Evolutionary conservation across 495 filamentous ascomycete species (phyloP).

Genomic region (Monascus purpureus): DNA sequence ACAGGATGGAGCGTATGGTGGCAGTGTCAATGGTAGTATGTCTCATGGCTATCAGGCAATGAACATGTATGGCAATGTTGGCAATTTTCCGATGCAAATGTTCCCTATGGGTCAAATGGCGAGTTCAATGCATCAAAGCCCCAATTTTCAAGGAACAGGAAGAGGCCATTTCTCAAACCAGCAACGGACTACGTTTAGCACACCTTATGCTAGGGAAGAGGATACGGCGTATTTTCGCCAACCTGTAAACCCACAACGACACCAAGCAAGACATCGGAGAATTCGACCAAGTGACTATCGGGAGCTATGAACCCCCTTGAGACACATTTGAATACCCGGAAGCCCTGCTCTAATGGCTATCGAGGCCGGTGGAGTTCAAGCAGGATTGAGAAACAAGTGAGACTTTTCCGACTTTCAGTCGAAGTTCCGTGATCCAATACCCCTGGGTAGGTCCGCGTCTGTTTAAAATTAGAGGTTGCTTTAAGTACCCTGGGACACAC

Average conservation of each 20-base stretch:
- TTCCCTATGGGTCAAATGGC: slow-evolving; percentile 22
- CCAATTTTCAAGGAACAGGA: slow-evolving; percentile 17
- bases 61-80: slow-evolving; percentile 26
- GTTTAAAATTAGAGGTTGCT: too few relatives aligned
- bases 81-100: slow-evolving; percentile 26
- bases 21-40: slow-evolving; percentile 19
- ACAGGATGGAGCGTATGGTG: slow-evolving; percentile 35
- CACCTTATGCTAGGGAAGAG: slow-evolving; percentile 54
- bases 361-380: too few relatives aligned
- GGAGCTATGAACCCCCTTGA: slow-evolving; percentile 52
- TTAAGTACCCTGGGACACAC: too few relatives aligned
- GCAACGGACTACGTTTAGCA: slow-evolving; percentile 52
- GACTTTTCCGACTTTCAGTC: too few relatives aligned
- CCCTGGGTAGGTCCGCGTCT: too few relatives aligned
- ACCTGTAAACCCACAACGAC: slow-evolving; percentile 88
- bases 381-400: too few relatives aligned
- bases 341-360: too few relatives aligned
- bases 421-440: too few relatives aligned
- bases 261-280: slow-evolving; percentile 62
- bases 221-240: slow-evolving; percentile 92
- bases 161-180: slow-evolving; percentile 51
- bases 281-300: slow-evolving; percentile 79
- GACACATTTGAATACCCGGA: too few relatives aligned
- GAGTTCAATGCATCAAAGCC: slow-evolving; percentile 14
- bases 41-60: slow-evolving; percentile 15